These are phyloP conservation scores for Guadua angustifolia DNA, from an alignment of 176 grass and related monocot species.

Conservation along the genomic window DNA sequence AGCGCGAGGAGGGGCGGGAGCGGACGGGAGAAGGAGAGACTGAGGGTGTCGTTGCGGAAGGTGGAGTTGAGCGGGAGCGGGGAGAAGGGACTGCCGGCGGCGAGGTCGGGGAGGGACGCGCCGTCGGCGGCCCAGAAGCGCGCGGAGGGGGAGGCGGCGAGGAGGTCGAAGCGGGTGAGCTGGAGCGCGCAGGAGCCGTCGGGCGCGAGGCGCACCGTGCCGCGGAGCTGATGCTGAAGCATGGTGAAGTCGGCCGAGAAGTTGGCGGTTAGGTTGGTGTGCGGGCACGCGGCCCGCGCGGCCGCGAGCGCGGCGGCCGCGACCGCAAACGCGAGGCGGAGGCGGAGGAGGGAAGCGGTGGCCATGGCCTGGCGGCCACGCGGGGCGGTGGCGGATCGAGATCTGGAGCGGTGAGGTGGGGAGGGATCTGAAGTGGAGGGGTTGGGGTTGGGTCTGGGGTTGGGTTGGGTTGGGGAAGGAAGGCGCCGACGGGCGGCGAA, in stretches of 20 bases:
- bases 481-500: background rate
- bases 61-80: conserved; percentile 63
- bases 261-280: conserved; percentile 57
- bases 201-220: conserved; percentile 61
- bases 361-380: conserved; percentile 36
- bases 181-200: conserved; percentile 64
- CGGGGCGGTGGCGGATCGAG: conserved; percentile 44
- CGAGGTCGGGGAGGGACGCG: conserved; percentile 53
- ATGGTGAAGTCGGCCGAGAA: conserved; percentile 77
- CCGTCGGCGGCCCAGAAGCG: conserved; percentile 82
- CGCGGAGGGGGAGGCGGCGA: conserved; percentile 71
- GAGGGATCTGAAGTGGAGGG: conserved; percentile 49
- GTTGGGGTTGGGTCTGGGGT: conserved; percentile 25
- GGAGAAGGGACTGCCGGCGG: conserved; percentile 59
- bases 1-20: conserved; percentile 76
- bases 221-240: conserved; percentile 97
- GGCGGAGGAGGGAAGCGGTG: conserved; percentile 22
- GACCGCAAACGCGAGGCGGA: conserved; percentile 20
- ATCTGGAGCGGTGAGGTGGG: conserved; percentile 38
- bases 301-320: background rate
- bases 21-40: conserved; percentile 51
- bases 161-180: conserved; percentile 89
- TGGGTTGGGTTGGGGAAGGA: background rate
- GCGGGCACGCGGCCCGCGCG: conserved; percentile 49
- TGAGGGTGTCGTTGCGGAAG: conserved; percentile 64